These are phyloP conservation scores for Penicillium corylophilum DNA, from an alignment of 2,329 filamentous ascomycete genomes.

Conservation along the genomic window DNA sequence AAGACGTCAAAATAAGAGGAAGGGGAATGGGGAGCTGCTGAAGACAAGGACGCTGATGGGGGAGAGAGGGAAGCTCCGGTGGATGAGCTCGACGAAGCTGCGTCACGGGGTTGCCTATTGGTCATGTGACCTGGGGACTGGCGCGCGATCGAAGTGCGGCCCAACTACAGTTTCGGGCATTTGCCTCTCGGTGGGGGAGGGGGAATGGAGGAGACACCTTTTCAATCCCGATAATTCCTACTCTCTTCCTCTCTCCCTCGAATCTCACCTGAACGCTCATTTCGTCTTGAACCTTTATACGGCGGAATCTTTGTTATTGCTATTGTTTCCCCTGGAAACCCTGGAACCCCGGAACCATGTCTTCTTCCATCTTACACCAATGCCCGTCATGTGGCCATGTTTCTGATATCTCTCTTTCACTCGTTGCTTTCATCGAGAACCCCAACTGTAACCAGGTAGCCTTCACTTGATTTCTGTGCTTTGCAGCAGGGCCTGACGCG, in stretches of 20 bases:
- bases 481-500: constrained; percentile 18
- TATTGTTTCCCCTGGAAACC: not conserved
- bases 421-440: constrained; percentile 39
- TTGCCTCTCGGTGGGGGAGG: constrained; percentile 9
- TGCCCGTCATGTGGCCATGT: constrained; percentile 41
- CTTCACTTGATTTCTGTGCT: constrained; percentile 18
- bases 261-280: not conserved
- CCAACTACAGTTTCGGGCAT: constrained; percentile 20
- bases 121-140: not conserved
- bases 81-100: constrained; percentile 21
- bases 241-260: not conserved
- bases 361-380: constrained; percentile 38
- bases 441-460: constrained; percentile 44
- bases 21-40: constrained; percentile 24
- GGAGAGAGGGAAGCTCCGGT: constrained; percentile 12
- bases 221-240: not conserved
- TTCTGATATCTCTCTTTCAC: constrained; percentile 35
- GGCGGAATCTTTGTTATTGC: not conserved
- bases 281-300: not conserved
- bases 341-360: constrained; percentile 27
- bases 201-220: not conserved
- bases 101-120: constrained; percentile 34
- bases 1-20: constrained; percentile 5
- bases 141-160: constrained; percentile 11
- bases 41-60: constrained; percentile 21